These are phyloP conservation scores for Solanum lignicaule DNA, from an alignment of 257 asterid genomes.

Conservation along the genomic window DNA sequence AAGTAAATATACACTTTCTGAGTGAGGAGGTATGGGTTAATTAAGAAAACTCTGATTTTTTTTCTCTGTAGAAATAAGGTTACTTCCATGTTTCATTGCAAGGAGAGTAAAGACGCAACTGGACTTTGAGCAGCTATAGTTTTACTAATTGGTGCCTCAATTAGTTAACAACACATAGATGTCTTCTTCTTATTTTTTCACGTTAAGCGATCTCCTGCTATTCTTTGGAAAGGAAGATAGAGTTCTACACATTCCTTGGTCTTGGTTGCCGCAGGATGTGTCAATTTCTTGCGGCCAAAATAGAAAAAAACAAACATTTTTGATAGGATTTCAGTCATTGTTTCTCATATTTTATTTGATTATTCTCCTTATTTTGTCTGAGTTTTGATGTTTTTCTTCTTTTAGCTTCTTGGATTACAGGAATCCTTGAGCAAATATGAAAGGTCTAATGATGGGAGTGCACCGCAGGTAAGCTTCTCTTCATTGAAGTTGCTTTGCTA, in stretches of 20 bases:
- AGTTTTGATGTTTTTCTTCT: conserved; percentile 5
- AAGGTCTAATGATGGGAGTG: conserved; percentile 75
- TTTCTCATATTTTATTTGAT: background rate
- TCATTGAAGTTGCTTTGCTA: background rate
- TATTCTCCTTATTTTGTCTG: background rate
- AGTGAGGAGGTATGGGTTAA: conserved; percentile 77
- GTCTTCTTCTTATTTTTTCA: background rate
- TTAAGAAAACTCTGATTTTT: background rate
- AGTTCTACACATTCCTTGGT: background rate
- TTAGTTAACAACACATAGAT: background rate
- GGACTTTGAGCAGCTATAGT: background rate
- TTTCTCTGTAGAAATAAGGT: background rate
- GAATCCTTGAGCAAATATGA: conserved; percentile 89
- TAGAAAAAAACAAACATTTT: background rate
- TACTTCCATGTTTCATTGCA: background rate
- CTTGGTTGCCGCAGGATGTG: background rate
- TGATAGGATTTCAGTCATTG: background rate
- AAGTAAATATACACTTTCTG: conserved; percentile 90
- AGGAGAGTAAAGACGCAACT: background rate
- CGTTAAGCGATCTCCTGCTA: background rate
- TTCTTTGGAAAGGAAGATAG: background rate
- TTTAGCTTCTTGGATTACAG: conserved; percentile 88
- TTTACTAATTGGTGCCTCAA: background rate
- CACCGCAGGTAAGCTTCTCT: conserved; percentile 63
- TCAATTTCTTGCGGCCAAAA: background rate